These are phyloP conservation scores for Petunia axillaris DNA, from an alignment of 257 asterid genomes.

Conservation along the genomic window DNA sequence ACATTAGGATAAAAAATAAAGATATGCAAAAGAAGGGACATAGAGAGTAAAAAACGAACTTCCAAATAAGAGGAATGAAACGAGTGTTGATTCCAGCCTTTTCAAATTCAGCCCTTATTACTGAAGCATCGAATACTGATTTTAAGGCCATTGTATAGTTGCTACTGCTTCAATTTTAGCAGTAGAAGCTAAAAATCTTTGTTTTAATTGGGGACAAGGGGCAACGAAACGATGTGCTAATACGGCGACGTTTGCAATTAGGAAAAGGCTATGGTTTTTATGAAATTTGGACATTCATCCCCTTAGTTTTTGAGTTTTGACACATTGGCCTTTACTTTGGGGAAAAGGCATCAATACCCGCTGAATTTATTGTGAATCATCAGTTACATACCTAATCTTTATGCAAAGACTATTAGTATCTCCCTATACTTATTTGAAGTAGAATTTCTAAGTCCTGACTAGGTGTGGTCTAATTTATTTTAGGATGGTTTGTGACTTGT, in stretches of 20 bases:
- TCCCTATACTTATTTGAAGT: too few species aligned
- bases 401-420: too few species aligned
- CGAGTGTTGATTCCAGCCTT: slow-evolving; percentile 61
- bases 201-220: background rate
- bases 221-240: background rate
- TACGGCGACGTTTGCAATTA: background rate
- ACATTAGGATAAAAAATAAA: background rate
- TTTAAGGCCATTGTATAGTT: slow-evolving; percentile 50
- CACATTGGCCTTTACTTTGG: background rate
- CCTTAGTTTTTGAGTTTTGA: background rate
- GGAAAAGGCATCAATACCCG: background rate
- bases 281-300: background rate
- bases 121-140: slow-evolving; percentile 77
- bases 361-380: background rate
- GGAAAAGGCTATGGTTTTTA: background rate
- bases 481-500: too few species aligned
- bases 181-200: background rate
- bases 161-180: background rate
- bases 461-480: too few species aligned
- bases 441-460: too few species aligned
- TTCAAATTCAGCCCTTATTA: slow-evolving; percentile 68
- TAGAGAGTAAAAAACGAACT: slow-evolving; percentile 37
- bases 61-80: slow-evolving; percentile 90
- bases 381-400: too few species aligned
- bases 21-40: background rate